These are phyloP conservation scores for Stagonosporopsis chrysanthemi DNA, from an alignment of 2,329 filamentous ascomycete species.

Conservation along the genomic window DNA sequence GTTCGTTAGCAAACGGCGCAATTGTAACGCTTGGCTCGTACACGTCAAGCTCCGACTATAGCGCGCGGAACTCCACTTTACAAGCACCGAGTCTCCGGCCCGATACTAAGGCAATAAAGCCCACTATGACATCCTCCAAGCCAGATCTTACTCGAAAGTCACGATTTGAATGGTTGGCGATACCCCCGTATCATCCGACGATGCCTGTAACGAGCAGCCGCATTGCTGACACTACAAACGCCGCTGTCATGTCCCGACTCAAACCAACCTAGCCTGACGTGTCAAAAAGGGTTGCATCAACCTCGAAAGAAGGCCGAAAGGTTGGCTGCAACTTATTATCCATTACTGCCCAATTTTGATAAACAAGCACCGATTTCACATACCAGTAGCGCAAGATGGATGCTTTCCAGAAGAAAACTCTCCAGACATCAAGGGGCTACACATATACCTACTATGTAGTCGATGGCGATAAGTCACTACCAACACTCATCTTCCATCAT, in stretches of 20 bases:
- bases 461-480: conserved; percentile 28
- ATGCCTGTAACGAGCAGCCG: conserved; percentile 2
- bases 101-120: conserved; percentile 2
- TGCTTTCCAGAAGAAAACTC: conserved; percentile 35
- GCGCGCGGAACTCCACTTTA: conserved; percentile 1
- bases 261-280: not conserved
- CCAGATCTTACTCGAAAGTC: not conserved
- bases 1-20: not conserved
- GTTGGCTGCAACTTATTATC: not conserved
- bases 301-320: not conserved
- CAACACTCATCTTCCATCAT: conserved; percentile 53
- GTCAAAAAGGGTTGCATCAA: not conserved
- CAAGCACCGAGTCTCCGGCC: not conserved
- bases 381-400: conserved; percentile 28
- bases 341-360: not conserved
- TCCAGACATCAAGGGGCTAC: conserved; percentile 36
- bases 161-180: not conserved
- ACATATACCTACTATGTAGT: conserved; percentile 41
- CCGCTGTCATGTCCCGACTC: not conserved
- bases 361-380: not conserved
- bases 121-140: conserved; percentile 8
- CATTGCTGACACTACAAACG: conserved; percentile 1
- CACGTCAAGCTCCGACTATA: not conserved
- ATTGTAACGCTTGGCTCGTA: conserved; percentile 8
- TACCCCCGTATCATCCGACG: conserved; percentile 2